A percentile compares a stretch with the other conserved stretches of the same genome.
Evolutionary conservation across 2,329 filamentous ascomycete species (phyloP).

Genomic region (Stemphylium vesicarium): DNA sequence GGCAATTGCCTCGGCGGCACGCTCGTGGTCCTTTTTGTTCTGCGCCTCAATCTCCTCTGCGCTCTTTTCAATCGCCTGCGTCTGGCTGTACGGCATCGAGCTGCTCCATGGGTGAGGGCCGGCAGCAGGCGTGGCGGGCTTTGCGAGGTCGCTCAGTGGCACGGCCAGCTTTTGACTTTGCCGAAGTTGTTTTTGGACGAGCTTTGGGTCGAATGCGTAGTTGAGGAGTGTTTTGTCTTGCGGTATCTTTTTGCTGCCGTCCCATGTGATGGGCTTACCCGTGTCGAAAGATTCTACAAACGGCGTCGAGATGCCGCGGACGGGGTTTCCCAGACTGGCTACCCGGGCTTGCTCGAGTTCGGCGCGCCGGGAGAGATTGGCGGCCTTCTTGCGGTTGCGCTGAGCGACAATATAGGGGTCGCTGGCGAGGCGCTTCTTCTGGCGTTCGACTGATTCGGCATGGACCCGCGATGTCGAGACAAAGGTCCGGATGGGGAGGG

Average conservation of each 20-base stretch:
- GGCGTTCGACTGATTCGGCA: constrained; percentile 55
- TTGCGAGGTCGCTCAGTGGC: constrained; percentile 50
- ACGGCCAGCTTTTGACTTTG: constrained; percentile 72
- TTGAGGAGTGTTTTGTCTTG: constrained; percentile 65
- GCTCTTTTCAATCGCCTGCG: constrained; percentile 11
- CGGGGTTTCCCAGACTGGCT: constrained; percentile 73
- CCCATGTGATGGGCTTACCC: constrained; percentile 49
- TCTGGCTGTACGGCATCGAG: constrained; percentile 3
- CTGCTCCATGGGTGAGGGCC: constrained; percentile 15
- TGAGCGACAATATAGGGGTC: constrained; percentile 86
- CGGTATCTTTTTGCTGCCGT: constrained; percentile 28
- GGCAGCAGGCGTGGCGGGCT: constrained; percentile 2
- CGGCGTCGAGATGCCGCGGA: constrained; percentile 78
- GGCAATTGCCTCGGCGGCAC: constrained; percentile 75
- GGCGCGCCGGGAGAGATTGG: constrained; percentile 77
- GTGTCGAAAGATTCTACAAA: constrained; percentile 84
- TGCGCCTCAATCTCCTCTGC: constrained; percentile 33
- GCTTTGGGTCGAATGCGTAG: constrained; percentile 72
- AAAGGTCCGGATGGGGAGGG: constrained; percentile 61
- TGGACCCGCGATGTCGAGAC: constrained; percentile 70
- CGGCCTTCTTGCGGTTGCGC: constrained; percentile 80
- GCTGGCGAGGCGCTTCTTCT: constrained; percentile 68
- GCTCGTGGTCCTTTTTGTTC: constrained; percentile 59
- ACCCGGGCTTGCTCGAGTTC: constrained; percentile 71
- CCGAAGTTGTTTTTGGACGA: constrained; percentile 70